Evolutionary conservation across 345 rosid genomes (phyloP).

Genomic region (Crucihimalaya himalaica): DNA sequence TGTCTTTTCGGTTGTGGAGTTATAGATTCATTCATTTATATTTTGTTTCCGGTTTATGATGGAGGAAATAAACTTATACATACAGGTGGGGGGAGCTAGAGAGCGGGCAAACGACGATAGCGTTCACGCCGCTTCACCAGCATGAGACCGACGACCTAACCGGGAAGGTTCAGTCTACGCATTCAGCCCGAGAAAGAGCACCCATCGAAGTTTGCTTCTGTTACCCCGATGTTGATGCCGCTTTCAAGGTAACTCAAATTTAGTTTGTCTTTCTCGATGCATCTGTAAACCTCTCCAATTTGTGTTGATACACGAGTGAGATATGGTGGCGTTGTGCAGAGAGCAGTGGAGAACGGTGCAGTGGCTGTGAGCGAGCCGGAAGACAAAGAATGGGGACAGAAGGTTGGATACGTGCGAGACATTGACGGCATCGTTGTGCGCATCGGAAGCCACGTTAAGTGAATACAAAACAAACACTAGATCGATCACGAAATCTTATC

Average conservation of each 20-base stretch:
- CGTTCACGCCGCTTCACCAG: constrained; percentile 79
- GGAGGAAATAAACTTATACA: not conserved
- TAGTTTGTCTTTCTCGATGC: not conserved
- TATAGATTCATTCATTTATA: not conserved
- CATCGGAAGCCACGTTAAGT: constrained; percentile 62
- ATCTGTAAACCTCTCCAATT: not conserved
- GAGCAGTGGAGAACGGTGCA: constrained; percentile 87
- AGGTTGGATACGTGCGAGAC: constrained; percentile 82
- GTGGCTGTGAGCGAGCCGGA: constrained; percentile 65
- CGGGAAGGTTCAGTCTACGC: constrained; percentile 55
- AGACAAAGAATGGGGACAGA: constrained; percentile 90
- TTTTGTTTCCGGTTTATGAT: not conserved
- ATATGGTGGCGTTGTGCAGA: constrained; percentile 43
- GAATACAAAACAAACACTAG: constrained; percentile 39
- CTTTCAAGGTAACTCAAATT: constrained; percentile 58
- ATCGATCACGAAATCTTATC: not conserved
- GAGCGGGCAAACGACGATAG: constrained; percentile 81
- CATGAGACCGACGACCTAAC: constrained; percentile 75
- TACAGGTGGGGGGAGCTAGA: constrained; percentile 85
- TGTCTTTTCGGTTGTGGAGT: not conserved
- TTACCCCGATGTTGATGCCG: constrained; percentile 75
- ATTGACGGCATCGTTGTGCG: constrained; percentile 67
- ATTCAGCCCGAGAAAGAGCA: constrained; percentile 39
- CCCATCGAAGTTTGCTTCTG: constrained; percentile 77
- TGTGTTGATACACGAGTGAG: not conserved